Percentiles rank a stretch among this genome's conserved stretches.
Evolutionary conservation across 176 grass and related monocot species (phyloP).

Genomic region (Tillandsia fasciculata): DNA sequence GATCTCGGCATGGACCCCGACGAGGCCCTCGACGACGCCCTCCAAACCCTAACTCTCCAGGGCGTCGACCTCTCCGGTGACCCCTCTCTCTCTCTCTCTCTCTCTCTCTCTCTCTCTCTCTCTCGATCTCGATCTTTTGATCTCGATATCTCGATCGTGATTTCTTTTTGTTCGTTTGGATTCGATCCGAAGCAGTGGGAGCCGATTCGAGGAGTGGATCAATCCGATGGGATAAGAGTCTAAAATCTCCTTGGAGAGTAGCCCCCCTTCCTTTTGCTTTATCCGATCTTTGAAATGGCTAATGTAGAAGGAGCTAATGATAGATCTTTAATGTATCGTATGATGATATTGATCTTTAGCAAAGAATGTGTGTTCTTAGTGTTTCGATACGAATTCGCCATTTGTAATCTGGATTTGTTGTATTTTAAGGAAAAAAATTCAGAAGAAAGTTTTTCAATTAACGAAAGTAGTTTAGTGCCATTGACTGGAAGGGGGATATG

Average conservation of each 20-base stretch:
- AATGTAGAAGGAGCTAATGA: too few species aligned
- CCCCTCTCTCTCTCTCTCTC: not conserved
- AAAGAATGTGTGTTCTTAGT: too few species aligned
- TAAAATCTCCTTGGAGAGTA: not conserved
- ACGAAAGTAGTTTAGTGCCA: too few species aligned
- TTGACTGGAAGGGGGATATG: too few species aligned
- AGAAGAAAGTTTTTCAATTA: too few species aligned
- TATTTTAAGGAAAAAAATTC: too few species aligned
- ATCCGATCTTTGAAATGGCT: not conserved
- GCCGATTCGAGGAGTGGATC: not conserved
- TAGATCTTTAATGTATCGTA: too few species aligned
- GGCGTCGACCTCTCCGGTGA: constrained; percentile 72
- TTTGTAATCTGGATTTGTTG: too few species aligned
- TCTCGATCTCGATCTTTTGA: not conserved
- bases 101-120: not conserved
- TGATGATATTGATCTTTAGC: too few species aligned
- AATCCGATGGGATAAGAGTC: not conserved
- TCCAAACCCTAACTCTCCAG: constrained; percentile 80
- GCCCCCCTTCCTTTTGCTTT: not conserved
- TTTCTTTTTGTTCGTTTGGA: not conserved
- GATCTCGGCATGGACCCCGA: constrained; percentile 93
- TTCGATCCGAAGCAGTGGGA: not conserved
- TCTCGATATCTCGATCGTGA: not conserved
- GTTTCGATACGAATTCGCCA: too few species aligned
- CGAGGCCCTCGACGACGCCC: constrained; percentile 77